Evolutionary conservation across 495 filamentous ascomycete species (phyloP), one percentile per base, ranked within the genome.

Genomic region (Neurospora sp.): DNA sequence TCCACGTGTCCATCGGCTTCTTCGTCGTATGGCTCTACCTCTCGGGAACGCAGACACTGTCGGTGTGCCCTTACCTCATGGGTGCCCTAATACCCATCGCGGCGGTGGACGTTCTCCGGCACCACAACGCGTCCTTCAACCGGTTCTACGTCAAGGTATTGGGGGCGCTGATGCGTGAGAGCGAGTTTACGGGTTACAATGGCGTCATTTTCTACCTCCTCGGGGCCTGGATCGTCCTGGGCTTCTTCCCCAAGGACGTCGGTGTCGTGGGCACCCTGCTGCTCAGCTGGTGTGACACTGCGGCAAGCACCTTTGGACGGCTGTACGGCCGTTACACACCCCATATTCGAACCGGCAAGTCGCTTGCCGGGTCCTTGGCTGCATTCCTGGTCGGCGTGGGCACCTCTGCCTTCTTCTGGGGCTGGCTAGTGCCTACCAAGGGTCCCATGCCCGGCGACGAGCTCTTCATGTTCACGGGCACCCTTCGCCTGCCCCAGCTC

Each of bases 231-330:
- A 86, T 89, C 20, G 94, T 93, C 35, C 86, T 99, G 53, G 86
- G 88, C 72, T 94, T 93, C 81, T 94, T 94, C 79, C 94, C 94
- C 37, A 98, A 98, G 81, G 96, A 99, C 75, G 88, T 98, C n/a
- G 93, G 90, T 3, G 89, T 97, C 9, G 90, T 99, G 85, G 88
- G 90, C 31, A 90, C 97, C 16, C 84, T 98, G 72, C 86, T 99
- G 69, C 87, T 99, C 8, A 94, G 91, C 76, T 99, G 96, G 96
- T 99, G 96, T 79, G 96, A 99, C 78, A 98, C 96, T 6, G 96
- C 96, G 45, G 96, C 96, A 3, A 94, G 91, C 76, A 99, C 96
- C 0, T 91, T 98, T 71, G 96, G 96, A 45, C 87, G 96, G 59
- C 81, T 94, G 5, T 98, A 91, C 79, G 93, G 96, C 42, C 89